Evolutionary conservation across 371 early-diverging fungal species (phyloP).

Genomic region (Phascolomyces articulosus): DNA sequence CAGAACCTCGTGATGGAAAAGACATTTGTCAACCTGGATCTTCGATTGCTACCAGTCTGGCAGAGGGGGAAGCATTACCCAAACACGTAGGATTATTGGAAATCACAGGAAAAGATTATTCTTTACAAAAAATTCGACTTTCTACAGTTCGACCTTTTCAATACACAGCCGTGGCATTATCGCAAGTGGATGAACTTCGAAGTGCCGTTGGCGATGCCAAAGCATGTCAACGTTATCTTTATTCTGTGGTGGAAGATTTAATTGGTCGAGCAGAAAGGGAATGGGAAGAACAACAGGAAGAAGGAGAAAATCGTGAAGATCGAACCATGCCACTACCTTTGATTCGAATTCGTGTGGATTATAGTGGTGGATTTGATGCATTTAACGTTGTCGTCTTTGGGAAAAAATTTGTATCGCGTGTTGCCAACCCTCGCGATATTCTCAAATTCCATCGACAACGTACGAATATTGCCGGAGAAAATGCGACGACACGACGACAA

Average conservation of each 20-base stretch:
- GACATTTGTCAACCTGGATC: conserved; percentile 96
- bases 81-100: conserved; percentile 87
- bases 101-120: conserved; percentile 66
- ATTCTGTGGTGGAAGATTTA: conserved; percentile 63
- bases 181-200: conserved; percentile 43
- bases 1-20: conserved; percentile 67
- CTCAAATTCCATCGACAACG: conserved; percentile 74
- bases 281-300: conserved; percentile 54
- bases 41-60: conserved; percentile 95
- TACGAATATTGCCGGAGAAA: neutral
- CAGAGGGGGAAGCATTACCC: conserved; percentile 84
- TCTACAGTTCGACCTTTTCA: conserved; percentile 90
- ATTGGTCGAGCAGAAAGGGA: conserved; percentile 66
- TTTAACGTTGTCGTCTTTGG: conserved; percentile 90
- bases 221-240: conserved; percentile 52
- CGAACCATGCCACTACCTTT: conserved; percentile 67
- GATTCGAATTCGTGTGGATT: conserved; percentile 86
- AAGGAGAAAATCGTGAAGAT: conserved; percentile 21
- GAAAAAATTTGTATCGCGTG: conserved; percentile 75
- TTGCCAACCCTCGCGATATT: conserved; percentile 97
- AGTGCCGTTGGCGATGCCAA: conserved; percentile 30
- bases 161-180: conserved; percentile 72
- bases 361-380: conserved; percentile 78
- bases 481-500: neutral
- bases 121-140: conserved; percentile 75